Evolutionary conservation across 495 filamentous ascomycete genomes (phyloP).

Genomic region (Haplographium delicatum): DNA sequence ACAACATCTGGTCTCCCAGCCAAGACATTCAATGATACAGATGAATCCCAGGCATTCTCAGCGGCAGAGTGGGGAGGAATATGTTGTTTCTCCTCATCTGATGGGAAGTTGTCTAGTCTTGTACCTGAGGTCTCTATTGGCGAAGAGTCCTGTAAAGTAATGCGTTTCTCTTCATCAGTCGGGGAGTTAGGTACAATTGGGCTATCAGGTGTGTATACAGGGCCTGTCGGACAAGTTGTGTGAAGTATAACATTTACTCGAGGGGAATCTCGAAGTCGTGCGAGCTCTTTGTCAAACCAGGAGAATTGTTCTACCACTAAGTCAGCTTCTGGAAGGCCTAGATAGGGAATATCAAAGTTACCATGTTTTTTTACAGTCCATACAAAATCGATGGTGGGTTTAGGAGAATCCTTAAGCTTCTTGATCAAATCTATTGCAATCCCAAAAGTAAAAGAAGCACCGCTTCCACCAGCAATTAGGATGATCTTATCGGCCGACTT

Average conservation of each 20-base stretch:
- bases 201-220: neutral
- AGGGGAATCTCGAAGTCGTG: slow-evolving; percentile 36
- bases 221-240: slow-evolving; percentile 31
- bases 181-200: neutral
- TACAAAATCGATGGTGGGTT: slow-evolving; percentile 46
- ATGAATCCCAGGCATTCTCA: slow-evolving; percentile 2
- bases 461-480: slow-evolving; percentile 54
- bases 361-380: slow-evolving; percentile 47
- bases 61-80: neutral
- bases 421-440: slow-evolving; percentile 45
- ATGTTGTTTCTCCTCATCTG: slow-evolving; percentile 12
- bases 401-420: slow-evolving; percentile 38
- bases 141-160: slow-evolving; percentile 19
- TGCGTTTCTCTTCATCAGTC: slow-evolving; percentile 4
- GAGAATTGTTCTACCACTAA: slow-evolving; percentile 32
- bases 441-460: slow-evolving; percentile 53
- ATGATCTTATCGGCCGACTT: slow-evolving; percentile 53
- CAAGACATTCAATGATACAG: slow-evolving; percentile 18
- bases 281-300: slow-evolving; percentile 48
- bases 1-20: slow-evolving; percentile 39
- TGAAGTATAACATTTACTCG: slow-evolving; percentile 44
- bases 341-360: slow-evolving; percentile 23
- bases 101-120: neutral
- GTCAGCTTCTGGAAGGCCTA: slow-evolving; percentile 3
- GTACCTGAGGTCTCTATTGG: neutral